Evolutionary conservation across 2,329 filamentous ascomycete species (phyloP).

Genomic region (Phialocephala sp.): DNA sequence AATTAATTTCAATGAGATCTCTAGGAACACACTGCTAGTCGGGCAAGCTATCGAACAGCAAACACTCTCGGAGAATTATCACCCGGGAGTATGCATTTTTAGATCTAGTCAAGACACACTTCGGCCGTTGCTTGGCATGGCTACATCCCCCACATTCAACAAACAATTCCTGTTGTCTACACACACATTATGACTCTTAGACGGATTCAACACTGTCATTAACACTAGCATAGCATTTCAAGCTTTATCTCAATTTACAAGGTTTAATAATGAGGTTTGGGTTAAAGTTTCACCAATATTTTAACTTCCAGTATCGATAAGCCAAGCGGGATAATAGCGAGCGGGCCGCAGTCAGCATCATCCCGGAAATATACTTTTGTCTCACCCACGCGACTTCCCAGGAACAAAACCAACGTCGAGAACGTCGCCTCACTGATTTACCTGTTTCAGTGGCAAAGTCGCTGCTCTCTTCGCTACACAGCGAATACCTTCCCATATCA

Average conservation of each 20-base stretch:
- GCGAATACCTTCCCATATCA: background rate
- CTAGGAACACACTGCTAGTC: too few species aligned
- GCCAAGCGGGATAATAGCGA: constrained; percentile 13
- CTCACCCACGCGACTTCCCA: constrained; percentile 23
- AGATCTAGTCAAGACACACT: too few species aligned
- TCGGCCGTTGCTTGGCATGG: background rate
- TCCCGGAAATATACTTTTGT: constrained; percentile 29
- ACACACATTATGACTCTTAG: background rate
- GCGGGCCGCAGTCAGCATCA: constrained; percentile 8
- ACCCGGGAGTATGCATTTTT: background rate
- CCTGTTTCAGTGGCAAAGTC: background rate
- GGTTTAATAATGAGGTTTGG: background rate
- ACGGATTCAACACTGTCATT: too few species aligned
- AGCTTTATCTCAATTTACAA: background rate
- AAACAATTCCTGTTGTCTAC: background rate
- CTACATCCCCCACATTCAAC: background rate
- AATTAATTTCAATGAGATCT: background rate
- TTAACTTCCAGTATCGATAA: constrained; percentile 28
- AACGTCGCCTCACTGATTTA: background rate
- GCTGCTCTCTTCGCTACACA: background rate
- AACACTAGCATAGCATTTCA: background rate
- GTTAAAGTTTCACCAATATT: constrained; percentile 2
- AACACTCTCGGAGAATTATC: background rate
- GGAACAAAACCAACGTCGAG: constrained; percentile 11
- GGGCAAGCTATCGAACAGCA: background rate